Percentiles rank a stretch among this genome's conserved stretches.
phyloP scores from a whole-genome alignment of 106 monocot genomes.

The Allium cepa region DNA sequence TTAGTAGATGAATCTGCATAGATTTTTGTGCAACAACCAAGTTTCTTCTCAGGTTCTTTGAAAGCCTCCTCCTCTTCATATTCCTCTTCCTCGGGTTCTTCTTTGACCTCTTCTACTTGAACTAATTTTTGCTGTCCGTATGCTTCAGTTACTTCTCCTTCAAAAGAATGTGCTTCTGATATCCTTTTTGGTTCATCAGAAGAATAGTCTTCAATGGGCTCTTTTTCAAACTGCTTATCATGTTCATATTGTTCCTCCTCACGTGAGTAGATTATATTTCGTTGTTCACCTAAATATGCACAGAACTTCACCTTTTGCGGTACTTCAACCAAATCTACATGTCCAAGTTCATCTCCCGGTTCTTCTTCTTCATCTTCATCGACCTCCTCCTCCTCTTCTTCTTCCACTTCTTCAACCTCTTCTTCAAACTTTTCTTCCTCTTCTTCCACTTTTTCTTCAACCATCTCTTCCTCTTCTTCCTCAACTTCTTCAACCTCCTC shows the following conservation, averaged over 20 bases:
- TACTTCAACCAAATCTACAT: neutral
- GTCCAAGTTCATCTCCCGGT: neutral
- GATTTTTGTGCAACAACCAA: neutral
- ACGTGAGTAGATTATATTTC: neutral
- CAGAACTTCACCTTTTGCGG: no score
- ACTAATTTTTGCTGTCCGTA: neutral
- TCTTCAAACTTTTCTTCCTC: neutral
- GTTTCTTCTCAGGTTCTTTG: slow-evolving; percentile 1
- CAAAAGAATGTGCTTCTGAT: neutral
- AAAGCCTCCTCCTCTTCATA: neutral
- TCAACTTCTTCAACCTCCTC: neutral
- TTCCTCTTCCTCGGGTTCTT: slow-evolving; percentile 1
- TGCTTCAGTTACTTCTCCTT: neutral
- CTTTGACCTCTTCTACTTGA: neutral
- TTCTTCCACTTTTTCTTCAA: neutral
- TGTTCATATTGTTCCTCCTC: neutral
- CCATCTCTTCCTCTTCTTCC: neutral
- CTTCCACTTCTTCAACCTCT: neutral
- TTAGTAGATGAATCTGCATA: no score
- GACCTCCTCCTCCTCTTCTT: neutral
- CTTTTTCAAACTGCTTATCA: neutral
- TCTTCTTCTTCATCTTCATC: slow-evolving; percentile 1
- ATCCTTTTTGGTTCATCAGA: neutral
- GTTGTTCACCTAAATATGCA: neutral
- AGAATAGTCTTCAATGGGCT: neutral